Evolutionary conservation across 2,329 filamentous ascomycete genomes (phyloP), one percentile per base, ranked within the genome.

Genomic region (Aspergillus sp.): DNA sequence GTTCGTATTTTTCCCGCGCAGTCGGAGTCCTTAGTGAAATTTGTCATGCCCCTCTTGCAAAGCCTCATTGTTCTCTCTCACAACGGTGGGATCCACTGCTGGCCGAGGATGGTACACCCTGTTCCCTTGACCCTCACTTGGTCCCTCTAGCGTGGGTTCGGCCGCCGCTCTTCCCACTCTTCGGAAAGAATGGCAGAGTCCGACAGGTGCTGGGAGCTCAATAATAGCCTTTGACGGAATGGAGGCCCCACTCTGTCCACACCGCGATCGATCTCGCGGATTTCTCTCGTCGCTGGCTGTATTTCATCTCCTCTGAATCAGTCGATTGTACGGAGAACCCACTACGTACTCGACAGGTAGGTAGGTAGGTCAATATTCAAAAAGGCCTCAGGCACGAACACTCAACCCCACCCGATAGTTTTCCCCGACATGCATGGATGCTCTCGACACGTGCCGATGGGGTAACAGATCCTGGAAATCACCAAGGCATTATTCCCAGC

Each of bases 181-280:
- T 42, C 38, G 47, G 47, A 49, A 33, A 4, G 10, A 42, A 32
- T 30, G 24, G 19, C 24, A 17, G 6, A 22, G 47, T 49, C 47
- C 47, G 47, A 49, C 47, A 49, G 47, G 47, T 42, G 36, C 47
- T 11, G 38, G 6, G 7, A n/a, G 14, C 22, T 32, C 26, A 9
- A 11, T 24, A 9, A 11, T 24, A 48, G 36, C 33, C 46, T 48
- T 48, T 41, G 24, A 24, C 35, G 35, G 14, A 38, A 13, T 38
- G 16, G 26, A 30, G 26, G 8, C 7, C 22, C 22, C 22, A 22
- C 22, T 22, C 22, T 22, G 22, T 22, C 22, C 22, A 22, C 22
- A 30, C 26, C 26, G 10, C 9, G 26, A 30, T 30, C 26, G 26
- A 30, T 30, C 26, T 30, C 26, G 3, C 7, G 10, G 26, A 30